Base-by-base conservation (phyloP, 805 yeast species). In the Cyberlindnera mississippiensis region DNA sequence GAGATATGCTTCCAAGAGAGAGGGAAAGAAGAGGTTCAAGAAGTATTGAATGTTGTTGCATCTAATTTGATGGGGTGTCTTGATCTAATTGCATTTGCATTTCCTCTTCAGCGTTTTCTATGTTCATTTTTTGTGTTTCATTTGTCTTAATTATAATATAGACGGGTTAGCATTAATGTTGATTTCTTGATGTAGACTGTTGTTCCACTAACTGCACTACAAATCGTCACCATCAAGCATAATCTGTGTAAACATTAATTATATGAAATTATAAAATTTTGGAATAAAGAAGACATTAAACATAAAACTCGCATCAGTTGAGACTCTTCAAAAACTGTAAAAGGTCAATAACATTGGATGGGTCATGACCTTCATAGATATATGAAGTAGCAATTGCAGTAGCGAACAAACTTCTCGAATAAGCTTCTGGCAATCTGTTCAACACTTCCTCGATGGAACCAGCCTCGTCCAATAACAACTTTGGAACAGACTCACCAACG, bases 361-460 rank as follows among this genome's bases (percentile, higher is more conserved):
- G 51, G 31, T 57, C 60, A 46, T 37, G 52, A 35, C 47, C 59
- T 38, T 55, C 56, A 27, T 57, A 57, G 38, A 55, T 50, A 40
- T 53, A 57, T 37, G 48, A 47, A 6, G 61, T 57, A 15, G 59
- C 49, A 14, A 57, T 51, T 13, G 51, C 48, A 5, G 62, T 56
- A 14, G 62, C 59, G 59, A 91, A 85, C 53, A 91, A 77, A 3
- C 96, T 96, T 59, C 80, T 82, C 61, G 91, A 71, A 62, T 91
- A 93, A 39, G 95, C 76, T 44, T 75, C 85, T 15, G 99, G 99
- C 29, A 91, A 93, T 56, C 93, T 78, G 34, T 67, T 56, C 53
- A 91, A 69, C 31, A 91, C 80, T 42, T 68, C 66, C 9, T 80
- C 83, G 42, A 87, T 75, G 7, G 88, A 86, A 40, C 87, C 76